Evolutionary conservation across 352 stramenopile species (phyloP), one percentile per base, ranked within the genome.

Genomic region (Globisporangium heterothallicum): DNA sequence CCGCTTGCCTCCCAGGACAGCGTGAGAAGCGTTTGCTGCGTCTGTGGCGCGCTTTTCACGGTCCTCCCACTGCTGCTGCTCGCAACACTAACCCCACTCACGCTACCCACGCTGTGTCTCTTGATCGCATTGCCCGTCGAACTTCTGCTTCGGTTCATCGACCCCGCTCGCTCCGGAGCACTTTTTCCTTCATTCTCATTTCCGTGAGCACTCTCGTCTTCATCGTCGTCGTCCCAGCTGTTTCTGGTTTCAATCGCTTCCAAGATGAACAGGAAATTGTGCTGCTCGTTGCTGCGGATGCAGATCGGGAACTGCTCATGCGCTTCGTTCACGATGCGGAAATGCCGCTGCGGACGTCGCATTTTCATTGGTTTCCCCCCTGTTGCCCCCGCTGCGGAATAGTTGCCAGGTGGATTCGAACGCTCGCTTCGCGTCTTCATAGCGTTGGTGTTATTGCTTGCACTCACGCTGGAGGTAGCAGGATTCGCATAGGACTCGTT

Each of bases 191-290:
- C 21, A 41, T 14, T 26, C 4, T 42, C 42, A 14, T 49, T 45
- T 34, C 27, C 12, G 16, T 25, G 19, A 42, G 38, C 34, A 10
- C 10, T 24, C 18, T 0, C 7, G 2, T 8, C 38, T n/a, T 16
- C 7, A 18, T 12, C 24, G 10, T n/a, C 24, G 24, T 32, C 42
- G 7, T 53, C 44, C 19, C 65, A 21, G 30, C 16, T 51, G 8
- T 45, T 32, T 32, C 53, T 30, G 21, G 45, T 27, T 27, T 69
- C 59, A 18, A 60, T 50, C 42, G 59, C 59, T 50, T 78, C 70
- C 44, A 84, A 35, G 35, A 78, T 49, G 32, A 70, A 80, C 8
- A 80, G 49, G 30, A 88, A 90, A 53, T 88, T 86, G 63, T 71
- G 80, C 54, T 80, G 68, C 54, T 90, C 79, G 25, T 68, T 61